Conservation (phyloP, 78 protist genomes). For the Polysphondylium violaceum region DNA sequence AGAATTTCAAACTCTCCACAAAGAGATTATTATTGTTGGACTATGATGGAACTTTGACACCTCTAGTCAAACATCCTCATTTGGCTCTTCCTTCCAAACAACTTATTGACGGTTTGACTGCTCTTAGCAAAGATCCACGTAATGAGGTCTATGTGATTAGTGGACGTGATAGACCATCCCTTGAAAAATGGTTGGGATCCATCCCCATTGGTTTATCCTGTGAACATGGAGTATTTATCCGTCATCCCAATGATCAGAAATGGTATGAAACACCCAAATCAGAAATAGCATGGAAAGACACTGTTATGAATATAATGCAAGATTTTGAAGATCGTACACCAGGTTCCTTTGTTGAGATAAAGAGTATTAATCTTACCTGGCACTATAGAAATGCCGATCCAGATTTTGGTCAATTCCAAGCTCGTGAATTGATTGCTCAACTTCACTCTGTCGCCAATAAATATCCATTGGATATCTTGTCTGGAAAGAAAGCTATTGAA, state of each 20-base stretch:
- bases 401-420: constrained; percentile 86
- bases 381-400: constrained; percentile 85
- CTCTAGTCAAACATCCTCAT: constrained; percentile 74
- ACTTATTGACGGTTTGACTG: constrained; percentile 11
- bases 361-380: constrained; percentile 72
- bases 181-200: constrained; percentile 72
- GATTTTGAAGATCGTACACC: constrained; percentile 86
- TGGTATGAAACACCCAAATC: constrained; percentile 45
- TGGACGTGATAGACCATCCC: constrained; percentile 66
- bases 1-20: neutral
- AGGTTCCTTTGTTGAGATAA: constrained; percentile 79
- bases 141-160: constrained; percentile 66
- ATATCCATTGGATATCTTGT: constrained; percentile 60
- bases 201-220: constrained; percentile 77
- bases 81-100: constrained; percentile 67
- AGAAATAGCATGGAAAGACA: constrained; percentile 69
- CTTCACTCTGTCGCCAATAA: constrained; percentile 43
- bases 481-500: constrained; percentile 78
- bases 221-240: constrained; percentile 65
- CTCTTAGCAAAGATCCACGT: constrained; percentile 4
- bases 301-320: constrained; percentile 50
- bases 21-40: constrained; percentile 65
- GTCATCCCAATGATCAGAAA: constrained; percentile 45
- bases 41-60: constrained; percentile 86
- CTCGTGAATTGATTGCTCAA: constrained; percentile 61